Base-by-base conservation (phyloP, 441 rosid genomes). In the Brassica hybrid region DNA sequence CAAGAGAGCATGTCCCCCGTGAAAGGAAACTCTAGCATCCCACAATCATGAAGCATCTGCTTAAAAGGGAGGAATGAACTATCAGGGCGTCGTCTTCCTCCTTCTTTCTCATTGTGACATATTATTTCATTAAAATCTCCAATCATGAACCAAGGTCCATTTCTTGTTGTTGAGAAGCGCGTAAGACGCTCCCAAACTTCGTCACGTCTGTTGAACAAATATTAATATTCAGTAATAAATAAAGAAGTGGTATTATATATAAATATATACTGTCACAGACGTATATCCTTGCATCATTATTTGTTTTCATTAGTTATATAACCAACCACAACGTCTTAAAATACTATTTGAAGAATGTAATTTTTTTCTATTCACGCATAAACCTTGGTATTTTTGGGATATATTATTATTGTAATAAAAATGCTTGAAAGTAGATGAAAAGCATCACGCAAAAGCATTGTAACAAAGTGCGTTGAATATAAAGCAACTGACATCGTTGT, bases 321-420 rank as follows among this genome's bases (percentile, higher is more conserved):
- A 41, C 75, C 75, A 56, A 71, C 67, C 56, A 58, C 6, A 21
- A 71, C 11, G 16, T 73, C 52, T 50, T 50, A 54, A 13, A 65
- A 52, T 52, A 48, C 18, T 7, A 7, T 62, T 52, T 54, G 38
- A 17, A 58, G 10, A 38, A 58, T 19, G 74, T 19, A 16, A 19
- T 0, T 13, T 21, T 58, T 70, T 58, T 3, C n/a, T 57, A 9
- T 43, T 41, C 27, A 60, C 27, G 16, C 41, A 60, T 60, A 71
- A 71, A 71, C 41, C 43, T 71, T 2, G 18, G 41, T 14, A 11
- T 57, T 60, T 59, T 71, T 1, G 60, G 58, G 16, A 23, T 59
- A 59, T 59, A 59, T 23, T 59, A 23, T 59, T 57, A 21, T 58
- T 59, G 34, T 25, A 25, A 18, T 58, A 16, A 36, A 34, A 19